Evolutionary conservation across 176 grass and related monocot genomes (phyloP).

Genomic region (Thalia dealbata): DNA sequence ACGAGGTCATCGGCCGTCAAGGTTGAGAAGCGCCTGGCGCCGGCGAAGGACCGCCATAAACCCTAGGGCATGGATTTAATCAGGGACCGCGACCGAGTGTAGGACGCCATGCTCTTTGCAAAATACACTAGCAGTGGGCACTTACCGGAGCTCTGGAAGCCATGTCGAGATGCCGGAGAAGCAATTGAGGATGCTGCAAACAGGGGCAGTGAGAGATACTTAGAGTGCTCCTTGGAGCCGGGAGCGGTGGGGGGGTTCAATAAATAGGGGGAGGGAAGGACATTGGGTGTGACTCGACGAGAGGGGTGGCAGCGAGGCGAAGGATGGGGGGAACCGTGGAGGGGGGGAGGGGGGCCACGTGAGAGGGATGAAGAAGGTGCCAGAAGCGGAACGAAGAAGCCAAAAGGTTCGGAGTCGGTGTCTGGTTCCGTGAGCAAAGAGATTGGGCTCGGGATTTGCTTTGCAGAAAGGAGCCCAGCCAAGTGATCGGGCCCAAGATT

Average conservation of each 20-base stretch:
- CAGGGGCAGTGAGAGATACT: background rate
- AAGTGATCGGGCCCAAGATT: no score
- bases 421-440: no score
- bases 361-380: background rate
- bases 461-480: no score
- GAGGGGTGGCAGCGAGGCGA: no score
- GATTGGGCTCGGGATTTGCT: background rate
- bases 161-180: background rate
- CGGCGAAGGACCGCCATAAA: slow-evolving; percentile 4
- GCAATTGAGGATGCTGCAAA: background rate
- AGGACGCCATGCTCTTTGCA: background rate
- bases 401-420: background rate
- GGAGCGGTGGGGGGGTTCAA: no score
- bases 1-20: background rate
- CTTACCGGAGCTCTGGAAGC: slow-evolving; percentile 8
- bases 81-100: background rate
- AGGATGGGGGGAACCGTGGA: background rate
- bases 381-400: background rate
- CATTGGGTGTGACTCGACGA: background rate
- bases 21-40: background rate
- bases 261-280: background rate
- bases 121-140: background rate
- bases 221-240: no score
- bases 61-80: background rate
- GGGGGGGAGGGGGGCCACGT: background rate